Conservation (phyloP, 345 rosid species). For the Lumnitzera racemosa region DNA sequence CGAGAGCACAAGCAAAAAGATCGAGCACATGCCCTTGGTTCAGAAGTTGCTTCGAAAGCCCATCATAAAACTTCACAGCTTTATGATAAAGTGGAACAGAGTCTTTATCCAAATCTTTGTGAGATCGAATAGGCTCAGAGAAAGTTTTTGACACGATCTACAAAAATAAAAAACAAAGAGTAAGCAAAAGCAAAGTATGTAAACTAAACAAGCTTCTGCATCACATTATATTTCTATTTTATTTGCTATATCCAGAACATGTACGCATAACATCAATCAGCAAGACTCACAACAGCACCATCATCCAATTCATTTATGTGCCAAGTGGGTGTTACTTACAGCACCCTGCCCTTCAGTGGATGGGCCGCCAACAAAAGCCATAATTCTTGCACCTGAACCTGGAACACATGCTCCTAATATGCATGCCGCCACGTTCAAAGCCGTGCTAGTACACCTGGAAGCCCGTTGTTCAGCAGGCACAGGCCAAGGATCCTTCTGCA, state of each 20-base stretch:
- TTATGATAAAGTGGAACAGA: constrained; percentile 67
- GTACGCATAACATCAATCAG: no score
- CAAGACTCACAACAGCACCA: not conserved
- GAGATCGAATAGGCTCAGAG: constrained; percentile 92
- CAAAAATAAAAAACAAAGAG: constrained; percentile 4
- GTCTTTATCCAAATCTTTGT: constrained; percentile 88
- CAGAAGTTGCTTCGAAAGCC: constrained; percentile 84
- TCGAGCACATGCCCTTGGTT: constrained; percentile 97
- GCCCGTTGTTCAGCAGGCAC: constrained; percentile 69
- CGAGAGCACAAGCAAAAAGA: constrained; percentile 91
- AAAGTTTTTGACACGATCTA: constrained; percentile 83
- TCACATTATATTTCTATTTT: not conserved
- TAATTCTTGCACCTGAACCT: constrained; percentile 89
- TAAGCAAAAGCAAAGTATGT: not conserved
- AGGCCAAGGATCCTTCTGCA: constrained; percentile 80
- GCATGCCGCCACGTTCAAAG: constrained; percentile 80
- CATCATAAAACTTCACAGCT: constrained; percentile 76
- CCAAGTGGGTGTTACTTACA: constrained; percentile 32
- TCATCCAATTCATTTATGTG: not conserved
- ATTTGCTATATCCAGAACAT: not conserved
- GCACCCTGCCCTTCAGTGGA: constrained; percentile 82
- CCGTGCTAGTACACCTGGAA: constrained; percentile 76
- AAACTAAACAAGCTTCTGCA: not conserved
- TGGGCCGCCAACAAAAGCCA: constrained; percentile 97
- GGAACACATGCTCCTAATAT: constrained; percentile 93